A percentile compares a stretch with the other conserved stretches of the same genome.
Conservation (phyloP, 352 stramenopile genomes). For the Pythium pyrilobum region DNA sequence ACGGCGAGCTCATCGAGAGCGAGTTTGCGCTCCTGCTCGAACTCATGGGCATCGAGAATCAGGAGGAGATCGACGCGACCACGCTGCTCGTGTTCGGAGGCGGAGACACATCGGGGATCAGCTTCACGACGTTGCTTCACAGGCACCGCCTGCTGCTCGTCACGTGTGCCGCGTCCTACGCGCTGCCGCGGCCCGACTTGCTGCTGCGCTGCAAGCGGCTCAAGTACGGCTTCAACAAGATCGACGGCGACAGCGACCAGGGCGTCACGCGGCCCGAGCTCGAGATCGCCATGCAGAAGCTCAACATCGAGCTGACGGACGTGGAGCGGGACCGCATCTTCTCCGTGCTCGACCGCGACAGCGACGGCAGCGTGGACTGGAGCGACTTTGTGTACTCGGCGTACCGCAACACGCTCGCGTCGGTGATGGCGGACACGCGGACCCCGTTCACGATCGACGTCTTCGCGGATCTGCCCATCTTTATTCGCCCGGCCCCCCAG, state of each 20-base stretch:
- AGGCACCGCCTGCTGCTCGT: conserved; percentile 7
- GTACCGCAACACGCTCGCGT: conserved; percentile 26
- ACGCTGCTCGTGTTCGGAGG: too few relatives aligned
- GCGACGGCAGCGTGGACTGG: conserved; percentile 35
- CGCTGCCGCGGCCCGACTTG: conserved; percentile 26
- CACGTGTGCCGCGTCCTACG: not conserved
- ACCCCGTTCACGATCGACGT: conserved; percentile 36
- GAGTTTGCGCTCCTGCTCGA: conserved; percentile 24
- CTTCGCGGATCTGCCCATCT: conserved; percentile 35
- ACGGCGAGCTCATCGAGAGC: conserved; percentile 23
- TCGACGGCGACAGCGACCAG: conserved; percentile 30
- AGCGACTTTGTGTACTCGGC: conserved; percentile 37
- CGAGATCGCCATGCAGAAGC: conserved; percentile 50
- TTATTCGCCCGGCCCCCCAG: too few relatives aligned
- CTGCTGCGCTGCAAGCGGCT: conserved; percentile 33
- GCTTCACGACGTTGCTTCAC: not conserved
- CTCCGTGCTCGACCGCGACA: conserved; percentile 30
- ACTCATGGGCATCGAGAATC: conserved; percentile 22
- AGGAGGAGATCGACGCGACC: not conserved
- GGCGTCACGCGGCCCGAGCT: conserved; percentile 32
- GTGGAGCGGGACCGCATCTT: conserved; percentile 27
- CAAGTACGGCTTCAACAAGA: conserved; percentile 40
- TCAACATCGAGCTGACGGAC: conserved; percentile 28
- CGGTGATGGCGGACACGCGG: not conserved
- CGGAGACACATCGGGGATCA: not conserved